Base-by-base conservation (phyloP, 2,329 filamentous ascomycete genomes). In the Sclerotinia borealis region DNA sequence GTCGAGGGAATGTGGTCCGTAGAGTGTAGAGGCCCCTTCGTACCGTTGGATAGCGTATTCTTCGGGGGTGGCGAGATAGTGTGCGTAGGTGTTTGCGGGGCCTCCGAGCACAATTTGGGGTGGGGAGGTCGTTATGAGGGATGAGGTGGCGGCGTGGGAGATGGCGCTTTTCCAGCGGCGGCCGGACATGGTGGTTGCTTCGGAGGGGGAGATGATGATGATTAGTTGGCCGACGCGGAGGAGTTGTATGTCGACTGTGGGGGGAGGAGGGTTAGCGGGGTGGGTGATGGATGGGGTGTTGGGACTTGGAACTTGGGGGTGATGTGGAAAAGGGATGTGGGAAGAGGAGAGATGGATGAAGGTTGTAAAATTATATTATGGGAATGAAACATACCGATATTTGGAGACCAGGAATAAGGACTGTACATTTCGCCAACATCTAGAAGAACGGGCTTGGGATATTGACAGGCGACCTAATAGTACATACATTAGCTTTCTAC, bases 141-240 rank as follows among this genome's bases (percentile, higher is more conserved):
- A 59, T 8, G 48, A 61, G 11, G 61, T 58, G 7, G 83, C 76
- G 0, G 71, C 71, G 17, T 93, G 80, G 15, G 70, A 62, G 15
- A 74, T 67, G 1, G 90, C 86, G 17, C 84, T 81, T 72, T 88
- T 90, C 93, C 93, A 97, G 36, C 93, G 84, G 22, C 93, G 84
- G 0, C 93, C 93, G 1, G 91, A 85, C 93, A 97, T 98, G 7
- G 93, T 96, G 0, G 90, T 95, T 1, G 90, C 91, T 76, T 97
- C 93, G 43, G 91, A 91, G 0, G 92, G 89, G 27, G 88, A 89
- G 31, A 96, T 84, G 66, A 97, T 86, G 67, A 96, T 88, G 66
- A 96, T 81, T 10, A 97, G 78, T 72, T 95, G 90, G 0, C 93
- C 93, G 0, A 95, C 88, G 10, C 93, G 89, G 37, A 97, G 81